Base-by-base conservation (phyloP, 805 yeast genomes). In the Cyberlindnera galapagoensis region DNA sequence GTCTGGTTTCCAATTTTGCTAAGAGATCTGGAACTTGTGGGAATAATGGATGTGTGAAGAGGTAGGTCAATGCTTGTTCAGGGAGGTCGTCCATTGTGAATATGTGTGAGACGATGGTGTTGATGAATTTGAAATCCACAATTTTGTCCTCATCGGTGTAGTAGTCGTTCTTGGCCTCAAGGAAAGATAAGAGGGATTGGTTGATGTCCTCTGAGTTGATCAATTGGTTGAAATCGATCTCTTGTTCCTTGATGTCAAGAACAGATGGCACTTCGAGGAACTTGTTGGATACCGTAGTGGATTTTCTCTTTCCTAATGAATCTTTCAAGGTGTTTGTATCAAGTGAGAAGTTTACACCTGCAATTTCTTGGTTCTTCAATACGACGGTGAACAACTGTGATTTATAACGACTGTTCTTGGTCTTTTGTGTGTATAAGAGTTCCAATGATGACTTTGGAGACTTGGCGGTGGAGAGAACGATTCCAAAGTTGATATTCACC, bases 1-100 rank as follows among this genome's bases (percentile, higher is more conserved):
- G 78, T 38, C 70, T 65, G 9, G 69, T 57, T 28, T 67, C 65
- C 18, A 85, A 60, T 24, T 59, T 62, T 11, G 63, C 50, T 26
- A 90, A 57, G 27, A 88, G 54, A 2, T 76, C 76, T 5, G 60
- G 56, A 8, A 84, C 64, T 38, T 66, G 70, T 8, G 97, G 96
- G 57, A 80, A 87, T 13, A 85, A 60, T 12, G 96, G 96, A 60
- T 90, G 95, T 3, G 95, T 82, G 40, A 90, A 64, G 21, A 88
- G 64, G 50, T 84, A 88, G 1, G 80, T 71, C 29, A 85, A 56
- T 3, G 86, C 65, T 29, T 59, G 59, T 46, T 78, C 76, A 15
- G 51, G 49, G 9, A 46, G 24, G 9, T 35, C 30, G 8, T 37
- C 35, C 6, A 12, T n/a, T 3, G 44, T 36, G 28, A 78, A 59